Base-by-base conservation (phyloP, 805 yeast species). In the Candida germanica region DNA sequence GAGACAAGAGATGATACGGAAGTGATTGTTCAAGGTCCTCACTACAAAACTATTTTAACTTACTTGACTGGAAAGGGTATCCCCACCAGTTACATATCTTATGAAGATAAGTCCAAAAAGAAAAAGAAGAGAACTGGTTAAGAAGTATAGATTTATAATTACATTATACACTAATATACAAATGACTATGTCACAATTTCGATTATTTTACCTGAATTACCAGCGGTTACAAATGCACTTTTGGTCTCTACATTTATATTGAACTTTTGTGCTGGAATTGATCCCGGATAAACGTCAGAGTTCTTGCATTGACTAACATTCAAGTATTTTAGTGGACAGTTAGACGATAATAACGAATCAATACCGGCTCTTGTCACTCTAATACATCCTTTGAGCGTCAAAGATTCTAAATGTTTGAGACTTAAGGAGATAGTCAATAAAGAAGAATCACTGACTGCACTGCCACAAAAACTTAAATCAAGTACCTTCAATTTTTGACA, bases 1-100 rank as follows among this genome's bases (percentile, higher is more conserved):
- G 78, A 75, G 19, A 72, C 75, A 34, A 80, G 81, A 4, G 73
- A 70, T 25, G 50, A 73, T 0, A 57, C 69, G 26, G 94, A 86
- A 49, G 87, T 93, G 3, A 72, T 79, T 31, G 95, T 93, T 2
- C 98, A 93, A 62, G 98, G 98, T 0, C 84, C 91, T 2, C 98
- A 91, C 54, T 79, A 79, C 16, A 72, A 76, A 31, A 56, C 71
- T 0, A 76, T 83, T 8, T 62, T 70, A n/a, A 81, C 79, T 2
- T 55, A 81, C 29, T 60, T 89, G 39, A 70, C 63, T 29, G 64
- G 62, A 4, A 65, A 77, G 39, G 95, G 95, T 0, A 60, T 91
- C 17, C 80, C 83, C 16, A 55, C 71, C 3, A 56, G 70, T 12
- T 84, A 83, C 81, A 79, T 91, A 12, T 73, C 71, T 16, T 73